These are phyloP conservation scores for Sporothrix luriei DNA, from an alignment of 2,329 filamentous ascomycete species.

Conservation along the genomic window DNA sequence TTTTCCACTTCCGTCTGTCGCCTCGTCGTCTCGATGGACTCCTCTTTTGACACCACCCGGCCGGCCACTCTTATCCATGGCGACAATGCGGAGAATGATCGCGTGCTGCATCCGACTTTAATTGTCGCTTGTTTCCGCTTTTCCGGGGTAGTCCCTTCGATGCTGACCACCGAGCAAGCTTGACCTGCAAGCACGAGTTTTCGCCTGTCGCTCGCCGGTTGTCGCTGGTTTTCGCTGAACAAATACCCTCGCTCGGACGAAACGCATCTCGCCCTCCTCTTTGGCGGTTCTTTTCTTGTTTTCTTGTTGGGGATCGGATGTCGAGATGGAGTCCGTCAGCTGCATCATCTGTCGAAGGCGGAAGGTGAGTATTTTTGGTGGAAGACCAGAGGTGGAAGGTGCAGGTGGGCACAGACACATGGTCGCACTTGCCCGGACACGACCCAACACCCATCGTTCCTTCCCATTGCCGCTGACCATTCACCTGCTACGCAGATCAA, in stretches of 20 bases:
- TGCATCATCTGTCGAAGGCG: slow-evolving; percentile 32
- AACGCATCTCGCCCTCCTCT: slow-evolving; percentile 22
- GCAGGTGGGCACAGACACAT: background rate
- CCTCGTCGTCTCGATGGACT: background rate
- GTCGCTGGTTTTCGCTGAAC: background rate
- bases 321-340: slow-evolving; percentile 39
- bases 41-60: background rate
- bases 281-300: background rate
- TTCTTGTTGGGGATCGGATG: background rate
- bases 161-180: background rate
- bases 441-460: background rate
- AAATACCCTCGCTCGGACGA: background rate
- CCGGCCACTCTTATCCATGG: slow-evolving; percentile 18
- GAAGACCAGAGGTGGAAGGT: slow-evolving; percentile 1
- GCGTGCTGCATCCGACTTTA: slow-evolving; percentile 11
- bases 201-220: slow-evolving; percentile 11
- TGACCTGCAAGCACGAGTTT: background rate
- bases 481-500: slow-evolving; percentile 26
- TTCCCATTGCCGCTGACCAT: background rate
- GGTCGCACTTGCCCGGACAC: background rate
- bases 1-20: background rate
- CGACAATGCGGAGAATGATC: slow-evolving; percentile 27
- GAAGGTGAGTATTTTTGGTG: slow-evolving; percentile 23
- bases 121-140: background rate
- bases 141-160: background rate